These are phyloP conservation scores for Aspergillus campestris DNA, from an alignment of 495 filamentous ascomycete genomes.

Conservation along the genomic window DNA sequence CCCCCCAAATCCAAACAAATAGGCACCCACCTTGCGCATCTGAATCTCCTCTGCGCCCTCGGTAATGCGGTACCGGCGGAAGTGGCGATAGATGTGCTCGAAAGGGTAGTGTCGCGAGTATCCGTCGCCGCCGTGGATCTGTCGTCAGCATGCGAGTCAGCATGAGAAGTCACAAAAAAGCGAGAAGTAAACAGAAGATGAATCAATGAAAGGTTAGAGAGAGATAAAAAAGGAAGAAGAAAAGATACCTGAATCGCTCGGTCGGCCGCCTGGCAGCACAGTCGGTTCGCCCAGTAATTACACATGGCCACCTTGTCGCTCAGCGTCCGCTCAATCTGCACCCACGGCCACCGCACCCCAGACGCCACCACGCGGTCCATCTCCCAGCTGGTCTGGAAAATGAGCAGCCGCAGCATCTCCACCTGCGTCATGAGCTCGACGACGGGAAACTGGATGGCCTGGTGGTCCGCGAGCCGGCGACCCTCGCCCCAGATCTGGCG, in stretches of 20 bases:
- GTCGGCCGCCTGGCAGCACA: conserved; percentile 51
- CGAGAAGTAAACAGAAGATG: too few species aligned
- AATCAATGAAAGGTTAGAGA: too few species aligned
- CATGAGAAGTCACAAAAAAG: too few species aligned
- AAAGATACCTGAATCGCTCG: conserved; percentile 45
- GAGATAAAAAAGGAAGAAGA: neutral
- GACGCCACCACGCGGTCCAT: conserved; percentile 47
- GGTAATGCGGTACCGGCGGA: conserved; percentile 41
- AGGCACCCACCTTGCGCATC: conserved; percentile 39
- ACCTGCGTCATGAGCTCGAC: conserved; percentile 52
- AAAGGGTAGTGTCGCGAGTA: conserved; percentile 41
- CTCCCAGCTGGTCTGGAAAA: conserved; percentile 48
- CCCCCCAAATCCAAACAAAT: conserved; percentile 34
- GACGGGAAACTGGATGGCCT: conserved; percentile 53
- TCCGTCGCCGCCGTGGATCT: conserved; percentile 45
- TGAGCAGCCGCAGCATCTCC: conserved; percentile 51
- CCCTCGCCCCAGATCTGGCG: conserved; percentile 46
- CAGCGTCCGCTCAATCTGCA: conserved; percentile 44
- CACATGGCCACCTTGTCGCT: conserved; percentile 54
- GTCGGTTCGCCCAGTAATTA: conserved; percentile 54
- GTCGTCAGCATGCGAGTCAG: neutral
- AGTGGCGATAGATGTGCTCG: conserved; percentile 46
- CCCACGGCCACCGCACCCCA: conserved; percentile 14
- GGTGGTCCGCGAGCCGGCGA: conserved; percentile 42
- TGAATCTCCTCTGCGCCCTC: conserved; percentile 45